Evolutionary conservation across 108 stramenopile genomes (phyloP).

Genomic region (Skeletonema costatum): DNA sequence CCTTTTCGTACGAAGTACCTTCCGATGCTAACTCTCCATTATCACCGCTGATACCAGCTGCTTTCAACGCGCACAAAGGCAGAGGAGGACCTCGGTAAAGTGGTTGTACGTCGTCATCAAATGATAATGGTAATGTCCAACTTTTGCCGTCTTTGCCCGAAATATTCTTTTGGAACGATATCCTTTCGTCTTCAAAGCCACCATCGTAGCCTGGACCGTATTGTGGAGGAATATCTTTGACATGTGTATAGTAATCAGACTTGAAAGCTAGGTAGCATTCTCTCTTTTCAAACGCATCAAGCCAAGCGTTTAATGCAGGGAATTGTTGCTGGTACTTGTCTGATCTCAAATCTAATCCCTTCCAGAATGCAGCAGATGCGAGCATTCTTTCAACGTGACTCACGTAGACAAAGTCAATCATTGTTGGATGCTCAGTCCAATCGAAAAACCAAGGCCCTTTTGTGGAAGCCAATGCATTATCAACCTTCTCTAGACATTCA

Average conservation of each 20-base stretch:
- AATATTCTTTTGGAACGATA: conserved; percentile 53
- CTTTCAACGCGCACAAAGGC: conserved; percentile 68
- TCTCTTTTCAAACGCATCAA: conserved; percentile 92
- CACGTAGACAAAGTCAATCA: conserved; percentile 94
- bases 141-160: conserved; percentile 56
- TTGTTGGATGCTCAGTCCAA: conserved; percentile 75
- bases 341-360: conserved; percentile 81
- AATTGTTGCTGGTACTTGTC: conserved; percentile 51
- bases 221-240: conserved; percentile 76
- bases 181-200: conserved; percentile 68
- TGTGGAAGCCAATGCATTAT: conserved; percentile 68
- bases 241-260: conserved; percentile 79
- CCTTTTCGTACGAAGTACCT: conserved; percentile 66
- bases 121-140: conserved; percentile 69
- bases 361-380: conserved; percentile 92
- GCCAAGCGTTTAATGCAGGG: conserved; percentile 76
- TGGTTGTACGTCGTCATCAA: conserved; percentile 81
- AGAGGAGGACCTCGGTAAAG: conserved; percentile 78
- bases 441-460: conserved; percentile 94
- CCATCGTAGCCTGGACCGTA: conserved; percentile 77
- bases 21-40: conserved; percentile 42
- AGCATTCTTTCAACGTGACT: conserved; percentile 90
- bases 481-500: conserved; percentile 76
- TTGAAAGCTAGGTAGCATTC: conserved; percentile 88
- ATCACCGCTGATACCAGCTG: conserved; percentile 57